Evolutionary conservation across 805 yeast genomes (phyloP), one percentile per base, ranked within the genome.

Genomic region (Vanderwaltozyma yarrowii): DNA sequence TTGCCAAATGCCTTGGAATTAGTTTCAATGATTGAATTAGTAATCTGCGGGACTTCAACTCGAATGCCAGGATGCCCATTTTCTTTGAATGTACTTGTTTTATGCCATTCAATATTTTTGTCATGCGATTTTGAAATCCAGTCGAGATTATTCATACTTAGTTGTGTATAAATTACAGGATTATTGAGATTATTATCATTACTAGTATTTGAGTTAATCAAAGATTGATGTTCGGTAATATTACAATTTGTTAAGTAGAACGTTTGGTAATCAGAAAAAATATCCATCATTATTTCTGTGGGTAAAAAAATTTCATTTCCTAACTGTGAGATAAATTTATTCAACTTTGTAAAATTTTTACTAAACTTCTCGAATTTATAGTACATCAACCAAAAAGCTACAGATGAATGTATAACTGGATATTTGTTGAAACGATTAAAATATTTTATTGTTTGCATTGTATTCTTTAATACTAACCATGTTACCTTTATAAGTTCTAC

Each of bases 351-450:
- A 23, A 65, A 58, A 42, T 76, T 75, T 15, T 64, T 58, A 34
- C 63, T 63, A 1, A 47, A 37, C 17, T 65, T 66, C 43, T 78
- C 80, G 47, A 71, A 75, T 33, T 73, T 71, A 43, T 79, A 67
- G 42, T 61, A 76, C 29, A 69, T 66, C 10, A 57, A 51, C 87
- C 87, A 80, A 47, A 77, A 81, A 16, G 65, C 48, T 5, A 57
- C 56, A 1, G 76, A 70, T 5, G 60, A 49, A 32, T 58, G 58
- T 12, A 78, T 49, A 10, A 44, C 35, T 6, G 49, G 46, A 17
- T 44, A 36, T 17, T 48, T 56, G 15, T 57, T 41, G 38, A 52
- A 62, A 15, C 39, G 43, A 18, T 48, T 51, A 20, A 64, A 46
- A 19, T 49, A 40, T 42, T 58, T 60, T 38, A 61, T 60, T 1